These are phyloP conservation scores for Emergomyces orientalis DNA, from an alignment of 2,329 filamentous ascomycete species.

Conservation along the genomic window DNA sequence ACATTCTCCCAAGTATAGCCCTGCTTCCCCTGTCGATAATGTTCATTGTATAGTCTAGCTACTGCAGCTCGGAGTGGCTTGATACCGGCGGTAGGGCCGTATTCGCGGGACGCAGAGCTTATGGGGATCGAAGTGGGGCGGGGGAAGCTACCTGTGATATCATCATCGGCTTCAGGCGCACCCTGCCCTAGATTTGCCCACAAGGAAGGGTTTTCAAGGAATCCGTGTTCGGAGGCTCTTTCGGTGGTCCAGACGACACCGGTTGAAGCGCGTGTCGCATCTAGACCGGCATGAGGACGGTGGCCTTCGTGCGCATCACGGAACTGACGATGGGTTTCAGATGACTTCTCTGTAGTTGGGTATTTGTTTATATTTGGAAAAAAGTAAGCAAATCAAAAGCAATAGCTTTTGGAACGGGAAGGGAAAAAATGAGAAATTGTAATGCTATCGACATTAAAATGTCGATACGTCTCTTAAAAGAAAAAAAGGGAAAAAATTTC, in stretches of 20 bases:
- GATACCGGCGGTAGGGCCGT: conserved; percentile 89
- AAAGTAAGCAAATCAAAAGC: neutral
- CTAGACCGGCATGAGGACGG: conserved; percentile 80
- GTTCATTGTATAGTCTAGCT: conserved; percentile 83
- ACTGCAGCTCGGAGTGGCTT: conserved; percentile 82
- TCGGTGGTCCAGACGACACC: conserved; percentile 73
- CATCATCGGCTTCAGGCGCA: conserved; percentile 86
- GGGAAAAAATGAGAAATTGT: too few species aligned
- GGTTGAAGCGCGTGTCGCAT: conserved; percentile 77
- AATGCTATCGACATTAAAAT: neutral
- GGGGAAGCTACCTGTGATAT: conserved; percentile 80
- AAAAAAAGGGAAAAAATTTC: too few species aligned
- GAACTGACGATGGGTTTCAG: conserved; percentile 81
- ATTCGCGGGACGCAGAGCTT: conserved; percentile 70
- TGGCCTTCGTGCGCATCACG: conserved; percentile 84
- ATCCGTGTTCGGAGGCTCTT: conserved; percentile 80
- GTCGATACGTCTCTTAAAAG: neutral
- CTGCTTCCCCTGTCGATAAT: conserved; percentile 76
- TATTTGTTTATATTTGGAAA: neutral
- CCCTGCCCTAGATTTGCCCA: conserved; percentile 96
- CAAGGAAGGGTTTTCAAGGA: conserved; percentile 64
- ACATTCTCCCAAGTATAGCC: conserved; percentile 98
- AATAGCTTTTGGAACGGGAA: neutral
- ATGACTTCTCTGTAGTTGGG: conserved; percentile 56
- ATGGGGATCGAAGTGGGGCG: conserved; percentile 72